Conservation (phyloP, 2,329 filamentous ascomycete species). For the Colletotrichum tropicicola region DNA sequence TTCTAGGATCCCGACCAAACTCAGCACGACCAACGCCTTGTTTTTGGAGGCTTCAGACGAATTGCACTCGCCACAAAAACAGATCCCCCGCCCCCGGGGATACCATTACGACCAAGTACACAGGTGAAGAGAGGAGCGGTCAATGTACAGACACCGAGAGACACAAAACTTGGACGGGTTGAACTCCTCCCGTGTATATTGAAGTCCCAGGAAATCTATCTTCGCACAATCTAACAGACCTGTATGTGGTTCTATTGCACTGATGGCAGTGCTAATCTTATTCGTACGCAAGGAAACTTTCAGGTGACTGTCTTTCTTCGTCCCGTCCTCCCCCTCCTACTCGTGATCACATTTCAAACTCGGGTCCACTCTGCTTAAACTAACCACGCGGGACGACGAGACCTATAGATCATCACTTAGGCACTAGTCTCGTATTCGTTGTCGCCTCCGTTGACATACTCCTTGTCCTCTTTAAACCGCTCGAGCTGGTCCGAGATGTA, state of each 20-base stretch:
- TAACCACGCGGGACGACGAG: neutral
- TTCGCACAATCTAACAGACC: conserved; percentile 18
- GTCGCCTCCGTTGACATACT: conserved; percentile 38
- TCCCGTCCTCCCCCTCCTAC: neutral
- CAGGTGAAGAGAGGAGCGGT: too few species aligned
- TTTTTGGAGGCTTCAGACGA: too few species aligned
- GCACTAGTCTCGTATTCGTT: conserved; percentile 57
- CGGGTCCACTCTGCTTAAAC: neutral
- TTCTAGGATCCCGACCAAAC: too few species aligned
- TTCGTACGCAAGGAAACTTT: conserved; percentile 10
- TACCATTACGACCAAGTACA: too few species aligned
- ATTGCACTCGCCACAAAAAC: too few species aligned
- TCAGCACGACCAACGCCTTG: too few species aligned
- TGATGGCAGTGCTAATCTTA: neutral
- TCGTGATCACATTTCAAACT: neutral
- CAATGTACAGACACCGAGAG: neutral
- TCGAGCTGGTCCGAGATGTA: conserved; percentile 86
- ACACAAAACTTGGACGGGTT: neutral
- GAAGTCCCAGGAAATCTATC: neutral
- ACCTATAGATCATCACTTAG: neutral
- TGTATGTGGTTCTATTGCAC: conserved; percentile 25
- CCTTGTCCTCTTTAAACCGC: conserved; percentile 61
- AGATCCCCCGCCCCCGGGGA: too few species aligned
- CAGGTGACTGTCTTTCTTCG: neutral
- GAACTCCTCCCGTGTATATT: neutral